Evolutionary conservation across 129 eudicot species (phyloP).

Genomic region (Sambucus nigra): DNA sequence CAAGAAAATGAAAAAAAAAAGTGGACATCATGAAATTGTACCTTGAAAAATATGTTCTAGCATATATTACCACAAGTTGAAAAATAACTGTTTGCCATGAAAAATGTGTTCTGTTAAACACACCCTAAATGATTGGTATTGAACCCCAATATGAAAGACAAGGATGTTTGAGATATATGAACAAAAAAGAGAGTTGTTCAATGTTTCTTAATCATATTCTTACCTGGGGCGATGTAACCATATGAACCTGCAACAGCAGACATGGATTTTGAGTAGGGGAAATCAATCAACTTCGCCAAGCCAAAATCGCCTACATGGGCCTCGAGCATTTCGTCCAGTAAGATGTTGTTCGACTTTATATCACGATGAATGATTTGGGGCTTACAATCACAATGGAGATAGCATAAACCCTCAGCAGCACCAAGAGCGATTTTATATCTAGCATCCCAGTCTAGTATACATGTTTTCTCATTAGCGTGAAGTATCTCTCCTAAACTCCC

Average conservation of each 20-base stretch:
- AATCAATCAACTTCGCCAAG: conserved; percentile 85
- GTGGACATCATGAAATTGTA: too few relatives aligned
- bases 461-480: conserved; percentile 39
- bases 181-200: not conserved
- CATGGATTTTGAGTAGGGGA: conserved; percentile 67
- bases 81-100: too few relatives aligned
- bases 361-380: conserved; percentile 89
- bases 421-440: conserved; percentile 71
- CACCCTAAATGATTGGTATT: too few relatives aligned
- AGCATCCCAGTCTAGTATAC: conserved; percentile 54
- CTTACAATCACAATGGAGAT: conserved; percentile 80
- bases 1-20: too few relatives aligned
- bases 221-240: conserved; percentile 98
- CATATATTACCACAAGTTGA: too few relatives aligned
- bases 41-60: too few relatives aligned
- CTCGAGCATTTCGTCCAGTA: conserved; percentile 56
- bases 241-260: conserved; percentile 96
- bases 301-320: conserved; percentile 97
- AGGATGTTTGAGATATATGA: not conserved
- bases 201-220: not conserved
- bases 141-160: not conserved
- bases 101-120: too few relatives aligned
- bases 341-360: conserved; percentile 82
- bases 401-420: conserved; percentile 88
- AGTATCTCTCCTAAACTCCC: conserved; percentile 89